Evolutionary conservation across 192 early-diverging fungal genomes (phyloP).

Genomic region (Backusella westeae): DNA sequence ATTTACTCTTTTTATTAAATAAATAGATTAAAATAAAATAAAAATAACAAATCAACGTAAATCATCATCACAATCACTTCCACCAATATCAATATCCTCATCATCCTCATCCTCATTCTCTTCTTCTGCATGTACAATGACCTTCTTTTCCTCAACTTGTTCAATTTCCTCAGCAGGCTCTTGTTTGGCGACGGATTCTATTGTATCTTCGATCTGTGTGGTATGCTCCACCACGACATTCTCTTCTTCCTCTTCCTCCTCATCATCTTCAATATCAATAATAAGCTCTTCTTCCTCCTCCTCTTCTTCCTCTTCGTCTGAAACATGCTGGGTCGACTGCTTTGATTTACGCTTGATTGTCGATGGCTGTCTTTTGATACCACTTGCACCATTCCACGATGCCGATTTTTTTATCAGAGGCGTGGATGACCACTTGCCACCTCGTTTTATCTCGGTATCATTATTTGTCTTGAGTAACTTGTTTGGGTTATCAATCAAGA

Average conservation of each 20-base stretch:
- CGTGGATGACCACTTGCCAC: not conserved
- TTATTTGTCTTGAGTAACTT: not conserved
- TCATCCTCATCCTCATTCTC: conserved; percentile 40
- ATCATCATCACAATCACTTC: conserved; percentile 54
- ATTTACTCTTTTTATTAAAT: not conserved
- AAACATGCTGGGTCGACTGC: conserved; percentile 17
- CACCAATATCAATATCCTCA: conserved; percentile 56
- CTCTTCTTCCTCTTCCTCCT: conserved; percentile 34
- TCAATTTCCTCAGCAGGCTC: not conserved
- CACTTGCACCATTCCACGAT: not conserved
- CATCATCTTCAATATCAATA: conserved; percentile 53
- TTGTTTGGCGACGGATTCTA: not conserved
- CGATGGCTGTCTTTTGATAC: not conserved
- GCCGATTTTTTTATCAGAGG: not conserved
- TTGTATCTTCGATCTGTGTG: not conserved
- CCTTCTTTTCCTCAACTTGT: not conserved
- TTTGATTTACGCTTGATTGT: not conserved
- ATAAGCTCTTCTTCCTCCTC: not conserved
- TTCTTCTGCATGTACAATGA: conserved; percentile 9
- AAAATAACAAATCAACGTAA: conserved; percentile 35
- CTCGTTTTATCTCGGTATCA: not conserved
- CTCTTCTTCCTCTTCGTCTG: conserved; percentile 34
- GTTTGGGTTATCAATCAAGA: not conserved
- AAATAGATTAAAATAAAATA: not conserved
- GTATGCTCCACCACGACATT: not conserved